Conservation (phyloP, 2,329 filamentous ascomycete species). For the Paraconiothyrium brasiliense region DNA sequence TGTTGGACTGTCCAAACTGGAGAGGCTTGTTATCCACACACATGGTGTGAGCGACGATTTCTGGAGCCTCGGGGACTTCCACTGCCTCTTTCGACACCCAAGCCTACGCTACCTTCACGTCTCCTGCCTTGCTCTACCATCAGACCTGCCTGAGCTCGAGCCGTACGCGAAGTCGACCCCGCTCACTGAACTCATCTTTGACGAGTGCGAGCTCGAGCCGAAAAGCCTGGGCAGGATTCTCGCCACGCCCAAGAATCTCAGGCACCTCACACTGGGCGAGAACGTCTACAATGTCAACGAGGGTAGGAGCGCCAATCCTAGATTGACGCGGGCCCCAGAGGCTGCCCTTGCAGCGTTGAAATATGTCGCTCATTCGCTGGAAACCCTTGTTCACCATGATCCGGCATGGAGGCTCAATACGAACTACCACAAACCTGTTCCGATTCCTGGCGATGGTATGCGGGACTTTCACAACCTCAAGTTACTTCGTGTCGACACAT, state of each 20-base stretch:
- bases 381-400: slow-evolving; percentile 40
- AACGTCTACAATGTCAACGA: slow-evolving; percentile 39
- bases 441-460: slow-evolving; percentile 38
- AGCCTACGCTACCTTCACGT: slow-evolving; percentile 43
- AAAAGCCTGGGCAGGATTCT: slow-evolving; percentile 38
- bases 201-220: slow-evolving; percentile 45
- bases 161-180: slow-evolving; percentile 35
- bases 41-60: slow-evolving; percentile 44
- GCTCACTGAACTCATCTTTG: slow-evolving; percentile 43
- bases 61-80: slow-evolving; percentile 42
- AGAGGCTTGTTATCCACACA: slow-evolving; percentile 44
- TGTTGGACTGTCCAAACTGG: slow-evolving; percentile 39
- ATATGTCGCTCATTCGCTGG: slow-evolving; percentile 43
- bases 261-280: slow-evolving; percentile 46
- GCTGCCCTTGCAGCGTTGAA: slow-evolving; percentile 37
- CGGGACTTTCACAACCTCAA: slow-evolving; percentile 42
- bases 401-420: slow-evolving; percentile 31
- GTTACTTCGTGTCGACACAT: slow-evolving; percentile 40
- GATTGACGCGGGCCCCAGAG: slow-evolving; percentile 26
- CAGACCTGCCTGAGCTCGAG: slow-evolving; percentile 31
- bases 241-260: slow-evolving; percentile 38
- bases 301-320: slow-evolving; percentile 19
- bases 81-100: slow-evolving; percentile 49
- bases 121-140: slow-evolving; percentile 41
- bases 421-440: slow-evolving; percentile 25